Evolutionary conservation across 345 rosid genomes (phyloP).

Genomic region (Camelina hispida): DNA sequence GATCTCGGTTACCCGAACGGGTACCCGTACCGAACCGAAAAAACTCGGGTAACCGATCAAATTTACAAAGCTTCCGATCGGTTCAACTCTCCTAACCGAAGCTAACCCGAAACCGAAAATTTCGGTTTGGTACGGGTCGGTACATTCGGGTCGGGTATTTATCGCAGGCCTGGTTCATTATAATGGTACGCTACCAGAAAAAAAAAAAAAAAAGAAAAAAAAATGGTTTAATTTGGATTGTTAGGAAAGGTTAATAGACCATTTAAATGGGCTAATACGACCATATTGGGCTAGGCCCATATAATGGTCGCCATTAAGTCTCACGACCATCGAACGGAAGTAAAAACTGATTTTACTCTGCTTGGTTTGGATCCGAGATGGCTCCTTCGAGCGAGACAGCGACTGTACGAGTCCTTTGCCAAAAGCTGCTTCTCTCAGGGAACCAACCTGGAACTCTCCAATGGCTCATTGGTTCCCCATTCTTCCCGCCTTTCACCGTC

Average conservation of each 20-base stretch:
- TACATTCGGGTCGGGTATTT: no score
- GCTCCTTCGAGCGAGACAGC: slow-evolving; percentile 42
- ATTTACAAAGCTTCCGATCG: no score
- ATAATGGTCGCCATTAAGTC: background rate
- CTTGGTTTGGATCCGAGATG: slow-evolving; percentile 46
- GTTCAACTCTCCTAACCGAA: no score
- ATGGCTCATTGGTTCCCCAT: slow-evolving; percentile 92
- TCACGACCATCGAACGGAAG: slow-evolving; percentile 27
- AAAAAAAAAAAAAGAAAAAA: no score
- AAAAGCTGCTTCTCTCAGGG: slow-evolving; percentile 50
- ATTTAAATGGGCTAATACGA: slow-evolving; percentile 4
- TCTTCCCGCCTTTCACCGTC: slow-evolving; percentile 71
- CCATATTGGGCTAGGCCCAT: slow-evolving; percentile 14
- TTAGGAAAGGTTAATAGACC: background rate
- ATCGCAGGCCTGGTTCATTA: no score
- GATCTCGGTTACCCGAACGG: no score
- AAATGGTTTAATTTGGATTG: no score
- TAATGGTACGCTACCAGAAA: no score
- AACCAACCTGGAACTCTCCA: slow-evolving; percentile 61
- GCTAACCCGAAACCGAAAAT: no score
- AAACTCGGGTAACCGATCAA: no score
- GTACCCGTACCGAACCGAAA: no score
- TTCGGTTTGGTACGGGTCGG: no score
- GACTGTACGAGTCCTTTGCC: slow-evolving; percentile 60
- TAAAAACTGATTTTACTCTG: slow-evolving; percentile 16